Evolutionary conservation across 2,329 filamentous ascomycete genomes (phyloP), one percentile per base, ranked within the genome.

Genomic region (Thermochaetoides dissita): DNA sequence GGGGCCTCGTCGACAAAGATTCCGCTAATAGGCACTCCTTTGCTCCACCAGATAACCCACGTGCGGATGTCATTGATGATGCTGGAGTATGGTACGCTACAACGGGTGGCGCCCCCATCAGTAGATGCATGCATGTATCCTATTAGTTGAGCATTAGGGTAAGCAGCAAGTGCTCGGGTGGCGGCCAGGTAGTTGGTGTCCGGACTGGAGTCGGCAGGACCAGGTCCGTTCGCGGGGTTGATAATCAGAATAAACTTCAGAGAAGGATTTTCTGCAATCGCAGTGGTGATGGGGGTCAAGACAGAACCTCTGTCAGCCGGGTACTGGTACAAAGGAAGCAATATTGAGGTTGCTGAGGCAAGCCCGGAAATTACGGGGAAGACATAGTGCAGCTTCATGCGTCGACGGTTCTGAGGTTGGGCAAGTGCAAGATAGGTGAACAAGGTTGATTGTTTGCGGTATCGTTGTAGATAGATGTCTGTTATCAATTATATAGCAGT

Each of bases 1-100:
- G 45, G 42, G 30, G 45, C 39, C 38, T 47, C 42, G 29, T 47
- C 45, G n/a, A 47, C 31, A 24, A 47, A 47, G 40, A 47, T 45
- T 17, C 45, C 45, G 5, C 30, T 10, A 24, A 47, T 41, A 11
- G 37, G 12, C 7, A 47, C 36, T n/a, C 42, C 41, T 2, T 8
- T 12, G 8, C 30, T 32, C 3, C 34, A 33, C 42, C 45, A 45
- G 12, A 36, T 36, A 12, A 40, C 37, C 45, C 45, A 47, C 9
- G 24, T 36, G 33, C 35, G 35, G 33, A 47, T 41, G 34, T 41
- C 40, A 36, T 39, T 37, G 28, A 17, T 36, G 42, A 47, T 34
- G 7, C 17, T 6, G 2, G 30, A 7, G 30, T 17, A 42, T 6
- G 45, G 45, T 3, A 36, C 28, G 37, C 36, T 44, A 39, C 45